A percentile compares a stretch with the other conserved stretches of the same genome.
phyloP scores from a whole-genome alignment of 495 filamentous ascomycete genomes.

The Mytilinidion resinicola region DNA sequence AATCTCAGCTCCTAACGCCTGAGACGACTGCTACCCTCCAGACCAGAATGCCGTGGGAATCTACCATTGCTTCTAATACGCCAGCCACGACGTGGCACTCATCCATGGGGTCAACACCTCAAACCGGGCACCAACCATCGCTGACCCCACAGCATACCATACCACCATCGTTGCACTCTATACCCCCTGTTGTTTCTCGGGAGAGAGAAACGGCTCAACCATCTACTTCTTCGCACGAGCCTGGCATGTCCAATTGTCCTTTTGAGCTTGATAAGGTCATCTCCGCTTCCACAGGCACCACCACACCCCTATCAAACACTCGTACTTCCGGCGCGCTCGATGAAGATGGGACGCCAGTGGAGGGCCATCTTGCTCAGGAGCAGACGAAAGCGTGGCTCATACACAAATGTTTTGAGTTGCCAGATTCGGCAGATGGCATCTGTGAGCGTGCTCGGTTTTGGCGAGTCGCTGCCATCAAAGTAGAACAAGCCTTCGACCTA shows the following conservation, averaged over 20 bases:
- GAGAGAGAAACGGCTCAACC: neutral
- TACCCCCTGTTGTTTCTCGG: too few relatives aligned
- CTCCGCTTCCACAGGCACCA: neutral
- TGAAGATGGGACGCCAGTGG: neutral
- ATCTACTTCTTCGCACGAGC: neutral
- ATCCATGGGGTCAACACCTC: neutral
- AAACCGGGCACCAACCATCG: neutral
- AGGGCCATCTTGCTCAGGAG: neutral
- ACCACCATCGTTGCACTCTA: too few relatives aligned
- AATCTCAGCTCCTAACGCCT: neutral
- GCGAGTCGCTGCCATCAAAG: neutral
- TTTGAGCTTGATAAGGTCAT: neutral
- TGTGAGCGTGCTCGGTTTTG: neutral
- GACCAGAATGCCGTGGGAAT: neutral
- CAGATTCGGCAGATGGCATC: neutral
- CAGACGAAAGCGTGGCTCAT: neutral
- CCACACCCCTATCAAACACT: neutral
- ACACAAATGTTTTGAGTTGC: neutral
- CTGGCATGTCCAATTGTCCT: neutral
- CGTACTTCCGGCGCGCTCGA: neutral
- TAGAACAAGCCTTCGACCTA: neutral
- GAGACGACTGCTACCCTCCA: neutral
- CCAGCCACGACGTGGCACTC: neutral
- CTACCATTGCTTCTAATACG: neutral
- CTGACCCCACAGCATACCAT: neutral